Base-by-base conservation (phyloP, 805 yeast genomes). In the Lipomyces yamadae region DNA sequence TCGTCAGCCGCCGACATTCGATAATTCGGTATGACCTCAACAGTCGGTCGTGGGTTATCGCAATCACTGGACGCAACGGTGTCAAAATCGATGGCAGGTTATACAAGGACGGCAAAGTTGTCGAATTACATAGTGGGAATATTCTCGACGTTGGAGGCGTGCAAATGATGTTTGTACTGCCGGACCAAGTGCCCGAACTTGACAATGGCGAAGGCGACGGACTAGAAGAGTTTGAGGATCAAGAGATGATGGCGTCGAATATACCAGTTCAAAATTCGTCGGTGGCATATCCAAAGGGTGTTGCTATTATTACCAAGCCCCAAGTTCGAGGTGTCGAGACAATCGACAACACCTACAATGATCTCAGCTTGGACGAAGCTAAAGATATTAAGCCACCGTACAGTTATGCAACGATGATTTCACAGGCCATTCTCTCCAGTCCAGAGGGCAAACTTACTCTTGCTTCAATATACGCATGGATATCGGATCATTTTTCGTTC, bases 121-220 rank as follows among this genome's bases (percentile, higher is more conserved):
- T 73, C 39, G 67, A 87, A 11, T 82, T 95, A 64, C 83, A 84
- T 61, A 88, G 96, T 1, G 99, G 99, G n/a, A 90, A 94, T 54
- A 86, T 95, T 18, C 79, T 95, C 65, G 99, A 95, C 74, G 88
- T 95, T 57, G 98, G 98, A 18, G 98, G 98, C 4, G 92, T 97
- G 10, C 98, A 95, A 78, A 95, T 95, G 98, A 94, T 95, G 96
- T 95, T 95, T 76, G 95, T 95, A 50, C 81, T 95, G 71, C 99
- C 99, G 1, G 98, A 93, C 76, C 72, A 69, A 35, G 68, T 65
- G 10, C 67, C 67, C 4, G 72, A 63, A 3, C 42, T 65, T 35
- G 72, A 69, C 4, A 24, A 58, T 29, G 61, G 56, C 11, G 62
- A 61, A 24, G 61, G n/a, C 55, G 59, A 53, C 30, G 56, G 53